These are phyloP conservation scores for Trichoderma orchidacearum DNA, from an alignment of 495 filamentous ascomycete species.

Conservation along the genomic window DNA sequence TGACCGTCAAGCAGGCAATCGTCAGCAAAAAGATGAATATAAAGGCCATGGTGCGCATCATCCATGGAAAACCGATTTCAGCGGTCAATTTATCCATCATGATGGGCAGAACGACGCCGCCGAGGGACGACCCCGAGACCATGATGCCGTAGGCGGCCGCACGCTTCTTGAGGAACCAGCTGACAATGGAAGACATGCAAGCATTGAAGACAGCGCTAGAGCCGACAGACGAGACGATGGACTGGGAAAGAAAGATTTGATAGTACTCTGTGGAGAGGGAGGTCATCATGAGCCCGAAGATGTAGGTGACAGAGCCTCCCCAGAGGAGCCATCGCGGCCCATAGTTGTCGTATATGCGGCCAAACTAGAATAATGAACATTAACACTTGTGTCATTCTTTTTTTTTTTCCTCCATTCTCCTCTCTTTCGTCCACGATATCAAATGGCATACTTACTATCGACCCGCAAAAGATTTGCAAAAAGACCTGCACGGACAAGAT, in stretches of 20 bases:
- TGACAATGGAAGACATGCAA: constrained; percentile 40
- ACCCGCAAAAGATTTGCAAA: constrained; percentile 26
- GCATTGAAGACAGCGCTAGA: constrained; percentile 51
- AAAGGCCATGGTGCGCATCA: constrained; percentile 57
- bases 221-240: constrained; percentile 40
- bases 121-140: constrained; percentile 51
- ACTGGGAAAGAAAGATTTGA: constrained; percentile 49
- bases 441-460: constrained; percentile 32
- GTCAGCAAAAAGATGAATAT: constrained; percentile 49
- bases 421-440: too few species aligned
- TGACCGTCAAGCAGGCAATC: constrained; percentile 50
- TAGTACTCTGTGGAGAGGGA: constrained; percentile 48
- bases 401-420: not conserved
- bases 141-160: constrained; percentile 58
- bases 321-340: constrained; percentile 50
- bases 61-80: constrained; percentile 56
- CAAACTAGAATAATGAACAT: constrained; percentile 21
- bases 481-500: constrained; percentile 34
- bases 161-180: constrained; percentile 55
- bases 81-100: constrained; percentile 53
- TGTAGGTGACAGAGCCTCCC: constrained; percentile 44
- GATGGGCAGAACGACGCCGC: constrained; percentile 58
- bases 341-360: constrained; percentile 54
- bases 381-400: not conserved
- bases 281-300: constrained; percentile 66